Evolutionary conservation across 2,329 filamentous ascomycete species (phyloP).

Genomic region (Fusarium sp.): DNA sequence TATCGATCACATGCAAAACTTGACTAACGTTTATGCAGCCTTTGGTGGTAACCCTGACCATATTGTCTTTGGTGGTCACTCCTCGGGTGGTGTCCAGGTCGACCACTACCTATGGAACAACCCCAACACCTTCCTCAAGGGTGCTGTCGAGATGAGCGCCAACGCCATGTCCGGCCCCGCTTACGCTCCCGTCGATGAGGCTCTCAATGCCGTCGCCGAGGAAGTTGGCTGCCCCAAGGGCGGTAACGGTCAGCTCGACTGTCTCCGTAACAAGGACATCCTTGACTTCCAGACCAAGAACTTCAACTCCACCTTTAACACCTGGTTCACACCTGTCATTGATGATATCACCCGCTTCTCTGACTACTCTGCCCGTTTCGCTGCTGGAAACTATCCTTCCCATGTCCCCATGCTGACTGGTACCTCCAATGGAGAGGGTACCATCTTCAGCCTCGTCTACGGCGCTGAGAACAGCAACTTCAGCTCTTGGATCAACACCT

Average conservation of each 20-base stretch:
- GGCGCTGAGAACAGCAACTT: slow-evolving; percentile 44
- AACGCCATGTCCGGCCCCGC: slow-evolving; percentile 53
- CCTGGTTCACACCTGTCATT: slow-evolving; percentile 54
- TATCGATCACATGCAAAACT: background rate
- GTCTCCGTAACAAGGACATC: slow-evolving; percentile 47
- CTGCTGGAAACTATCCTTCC: slow-evolving; percentile 41
- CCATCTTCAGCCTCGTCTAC: slow-evolving; percentile 51
- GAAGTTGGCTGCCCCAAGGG: slow-evolving; percentile 49
- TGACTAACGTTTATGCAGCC: slow-evolving; percentile 36
- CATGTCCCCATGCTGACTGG: slow-evolving; percentile 50
- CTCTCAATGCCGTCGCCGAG: slow-evolving; percentile 49
- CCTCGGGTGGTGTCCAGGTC: slow-evolving; percentile 50
- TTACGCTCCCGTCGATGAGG: slow-evolving; percentile 50
- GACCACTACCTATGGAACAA: slow-evolving; percentile 56
- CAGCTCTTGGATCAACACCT: slow-evolving; percentile 40
- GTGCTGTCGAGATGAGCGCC: slow-evolving; percentile 54
- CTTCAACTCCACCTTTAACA: slow-evolving; percentile 48
- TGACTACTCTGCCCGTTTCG: slow-evolving; percentile 42
- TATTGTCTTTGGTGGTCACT: slow-evolving; percentile 56
- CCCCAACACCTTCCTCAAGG: slow-evolving; percentile 50
- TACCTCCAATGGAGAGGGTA: slow-evolving; percentile 50
- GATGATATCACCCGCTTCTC: slow-evolving; percentile 49
- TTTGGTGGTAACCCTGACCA: slow-evolving; percentile 57
- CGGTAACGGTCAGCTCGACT: slow-evolving; percentile 49
- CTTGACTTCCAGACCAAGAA: slow-evolving; percentile 36